Percentiles rank a stretch among this genome's conserved stretches.
phyloP scores from a whole-genome alignment of 805 yeast species.

The Yarrowia hollandica region DNA sequence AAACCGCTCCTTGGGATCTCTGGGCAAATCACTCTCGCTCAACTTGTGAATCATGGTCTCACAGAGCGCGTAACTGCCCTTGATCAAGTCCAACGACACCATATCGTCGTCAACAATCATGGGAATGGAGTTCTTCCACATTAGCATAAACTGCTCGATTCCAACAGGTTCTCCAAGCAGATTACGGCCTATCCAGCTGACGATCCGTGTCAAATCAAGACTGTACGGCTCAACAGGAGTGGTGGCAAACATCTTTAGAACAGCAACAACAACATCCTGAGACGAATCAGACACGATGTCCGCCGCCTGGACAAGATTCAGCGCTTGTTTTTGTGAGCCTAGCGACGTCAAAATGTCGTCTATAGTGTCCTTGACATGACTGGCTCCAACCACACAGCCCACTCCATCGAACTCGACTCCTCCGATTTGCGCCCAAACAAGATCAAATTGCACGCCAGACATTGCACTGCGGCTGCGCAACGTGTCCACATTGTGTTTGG shows the following conservation, averaged over 20 bases:
- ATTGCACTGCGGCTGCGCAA: conserved; percentile 42
- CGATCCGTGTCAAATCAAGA: conserved; percentile 49
- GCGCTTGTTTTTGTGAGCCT: conserved; percentile 22
- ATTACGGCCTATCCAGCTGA: conserved; percentile 64
- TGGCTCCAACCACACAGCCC: conserved; percentile 42
- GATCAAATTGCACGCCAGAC: conserved; percentile 55
- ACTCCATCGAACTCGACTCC: conserved; percentile 57
- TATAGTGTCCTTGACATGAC: conserved; percentile 35
- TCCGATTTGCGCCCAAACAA: conserved; percentile 52
- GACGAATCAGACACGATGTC: conserved; percentile 44
- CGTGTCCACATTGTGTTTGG: background rate
- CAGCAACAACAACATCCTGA: conserved; percentile 49
- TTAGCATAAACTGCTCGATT: conserved; percentile 46
- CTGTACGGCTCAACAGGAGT: conserved; percentile 37
- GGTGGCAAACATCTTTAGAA: conserved; percentile 51
- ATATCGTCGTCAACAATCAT: conserved; percentile 55
- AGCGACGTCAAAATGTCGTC: conserved; percentile 37
- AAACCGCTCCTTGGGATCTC: conserved; percentile 52
- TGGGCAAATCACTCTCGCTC: conserved; percentile 50
- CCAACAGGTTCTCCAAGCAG: conserved; percentile 45
- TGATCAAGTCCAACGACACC: conserved; percentile 54
- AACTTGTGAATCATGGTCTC: conserved; percentile 53
- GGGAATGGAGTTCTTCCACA: conserved; percentile 40
- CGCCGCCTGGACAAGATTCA: conserved; percentile 27
- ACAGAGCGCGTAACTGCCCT: conserved; percentile 54